phyloP scores from a whole-genome alignment of 495 filamentous ascomycete genomes.

The Talaromyces adpressus region DNA sequence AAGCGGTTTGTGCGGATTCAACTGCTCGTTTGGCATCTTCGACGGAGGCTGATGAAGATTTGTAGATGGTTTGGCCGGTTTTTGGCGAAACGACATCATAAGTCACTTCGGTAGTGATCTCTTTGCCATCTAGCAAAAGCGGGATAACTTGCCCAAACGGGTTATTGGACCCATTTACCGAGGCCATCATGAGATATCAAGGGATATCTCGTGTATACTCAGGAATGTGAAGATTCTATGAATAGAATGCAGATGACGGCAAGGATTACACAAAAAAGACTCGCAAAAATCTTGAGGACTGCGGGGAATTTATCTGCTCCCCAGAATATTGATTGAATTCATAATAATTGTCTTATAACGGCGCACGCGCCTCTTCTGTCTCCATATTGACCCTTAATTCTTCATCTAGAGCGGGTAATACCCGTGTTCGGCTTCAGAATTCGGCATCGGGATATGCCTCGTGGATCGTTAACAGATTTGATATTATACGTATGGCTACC shows the following conservation, averaged over 20 bases:
- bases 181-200: neutral
- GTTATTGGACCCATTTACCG: neutral
- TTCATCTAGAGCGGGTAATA: neutral
- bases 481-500: neutral
- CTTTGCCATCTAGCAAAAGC: constrained; percentile 64
- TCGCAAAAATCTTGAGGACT: neutral
- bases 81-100: constrained; percentile 63
- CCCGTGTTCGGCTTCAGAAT: neutral
- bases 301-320: neutral
- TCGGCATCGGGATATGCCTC: neutral
- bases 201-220: neutral
- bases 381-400: neutral
- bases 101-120: constrained; percentile 48
- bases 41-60: constrained; percentile 54
- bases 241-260: neutral
- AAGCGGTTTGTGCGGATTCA: constrained; percentile 51
- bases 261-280: neutral
- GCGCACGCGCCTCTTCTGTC: neutral
- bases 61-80: constrained; percentile 53
- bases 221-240: neutral
- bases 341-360: neutral
- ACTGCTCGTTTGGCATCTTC: constrained; percentile 54
- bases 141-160: constrained; percentile 40
- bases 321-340: neutral
- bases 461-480: neutral